Evolutionary conservation across 257 asterid genomes (phyloP).

Genomic region (Coffea canephora): DNA sequence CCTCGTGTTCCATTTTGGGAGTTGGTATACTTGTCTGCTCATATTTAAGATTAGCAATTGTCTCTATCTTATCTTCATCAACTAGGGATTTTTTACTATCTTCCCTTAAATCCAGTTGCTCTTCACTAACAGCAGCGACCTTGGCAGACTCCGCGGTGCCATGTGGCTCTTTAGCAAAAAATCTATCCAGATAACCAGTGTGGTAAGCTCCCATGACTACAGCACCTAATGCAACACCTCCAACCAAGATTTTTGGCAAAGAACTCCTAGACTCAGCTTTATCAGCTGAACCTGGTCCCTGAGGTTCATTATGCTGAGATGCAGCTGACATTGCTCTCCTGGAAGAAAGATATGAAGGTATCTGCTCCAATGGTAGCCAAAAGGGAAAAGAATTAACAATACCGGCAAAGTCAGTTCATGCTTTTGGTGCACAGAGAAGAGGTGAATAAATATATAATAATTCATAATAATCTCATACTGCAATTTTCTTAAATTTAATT

Average conservation of each 20-base stretch:
- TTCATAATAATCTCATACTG: neutral
- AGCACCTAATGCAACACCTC: constrained; percentile 71
- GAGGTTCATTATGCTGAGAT: constrained; percentile 45
- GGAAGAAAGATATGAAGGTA: constrained; percentile 78
- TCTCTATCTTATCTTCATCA: constrained; percentile 27
- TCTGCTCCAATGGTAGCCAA: constrained; percentile 46
- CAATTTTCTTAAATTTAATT: neutral
- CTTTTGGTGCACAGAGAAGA: constrained; percentile 9
- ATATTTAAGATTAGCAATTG: constrained; percentile 24
- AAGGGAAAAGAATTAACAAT: neutral
- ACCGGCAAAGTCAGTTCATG: neutral
- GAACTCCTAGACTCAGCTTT: constrained; percentile 45
- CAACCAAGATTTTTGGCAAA: constrained; percentile 52
- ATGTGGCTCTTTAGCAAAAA: constrained; percentile 49
- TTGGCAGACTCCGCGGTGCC: constrained; percentile 34
- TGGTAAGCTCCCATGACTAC: constrained; percentile 64
- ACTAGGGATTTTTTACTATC: constrained; percentile 29
- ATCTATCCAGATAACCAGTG: constrained; percentile 59
- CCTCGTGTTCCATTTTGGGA: constrained; percentile 33
- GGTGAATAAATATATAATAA: neutral
- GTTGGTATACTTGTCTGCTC: constrained; percentile 37
- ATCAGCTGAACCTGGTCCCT: constrained; percentile 38
- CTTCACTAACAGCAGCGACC: constrained; percentile 21
- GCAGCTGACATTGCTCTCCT: constrained; percentile 64
- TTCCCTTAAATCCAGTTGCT: constrained; percentile 29